Evolutionary conservation across 768 basidiomycete genomes (phyloP).

Genomic region (Macrolepiota fuliginosa): DNA sequence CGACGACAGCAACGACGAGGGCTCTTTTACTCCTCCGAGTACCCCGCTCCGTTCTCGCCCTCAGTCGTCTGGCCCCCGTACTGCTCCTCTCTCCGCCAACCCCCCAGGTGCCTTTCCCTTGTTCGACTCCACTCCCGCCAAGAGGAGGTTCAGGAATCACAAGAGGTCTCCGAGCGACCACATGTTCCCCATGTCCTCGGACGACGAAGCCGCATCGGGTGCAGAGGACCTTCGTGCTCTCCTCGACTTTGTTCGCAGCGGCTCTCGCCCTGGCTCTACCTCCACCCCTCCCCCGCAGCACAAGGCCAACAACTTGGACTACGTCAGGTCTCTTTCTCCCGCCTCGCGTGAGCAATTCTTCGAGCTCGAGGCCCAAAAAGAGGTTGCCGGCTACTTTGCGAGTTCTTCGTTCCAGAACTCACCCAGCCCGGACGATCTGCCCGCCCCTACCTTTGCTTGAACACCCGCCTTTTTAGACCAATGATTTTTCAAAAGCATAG

Average conservation of each 20-base stretch:
- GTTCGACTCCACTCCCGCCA: constrained; percentile 19
- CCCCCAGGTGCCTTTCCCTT: constrained; percentile 38
- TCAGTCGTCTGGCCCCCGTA: constrained; percentile 36
- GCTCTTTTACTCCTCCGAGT: constrained; percentile 35
- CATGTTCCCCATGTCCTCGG: constrained; percentile 72
- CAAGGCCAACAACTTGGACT: constrained; percentile 6
- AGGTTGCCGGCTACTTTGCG: constrained; percentile 59
- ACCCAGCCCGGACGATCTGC: constrained; percentile 79
- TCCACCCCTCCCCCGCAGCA: constrained; percentile 18
- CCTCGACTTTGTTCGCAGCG: constrained; percentile 24
- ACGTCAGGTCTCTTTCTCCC: constrained; percentile 19
- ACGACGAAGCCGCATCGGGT: constrained; percentile 53
- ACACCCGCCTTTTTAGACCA: constrained; percentile 15
- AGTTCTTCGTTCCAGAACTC: constrained; percentile 86
- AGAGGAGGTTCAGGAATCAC: constrained; percentile 39
- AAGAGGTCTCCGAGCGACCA: constrained; percentile 68
- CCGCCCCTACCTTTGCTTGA: constrained; percentile 60
- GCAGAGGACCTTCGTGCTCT: constrained; percentile 28
- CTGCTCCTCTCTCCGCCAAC: constrained; percentile 44
- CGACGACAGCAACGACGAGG: constrained; percentile 62
- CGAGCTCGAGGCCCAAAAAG: constrained; percentile 31
- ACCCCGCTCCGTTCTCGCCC: constrained; percentile 52
- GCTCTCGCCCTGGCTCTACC: constrained; percentile 14
- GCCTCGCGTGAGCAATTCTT: constrained; percentile 25
- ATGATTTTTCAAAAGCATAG: constrained; percentile 27